These are phyloP conservation scores for Colletotrichum chlorophyti DNA, from an alignment of 2,329 filamentous ascomycete genomes.

Conservation along the genomic window DNA sequence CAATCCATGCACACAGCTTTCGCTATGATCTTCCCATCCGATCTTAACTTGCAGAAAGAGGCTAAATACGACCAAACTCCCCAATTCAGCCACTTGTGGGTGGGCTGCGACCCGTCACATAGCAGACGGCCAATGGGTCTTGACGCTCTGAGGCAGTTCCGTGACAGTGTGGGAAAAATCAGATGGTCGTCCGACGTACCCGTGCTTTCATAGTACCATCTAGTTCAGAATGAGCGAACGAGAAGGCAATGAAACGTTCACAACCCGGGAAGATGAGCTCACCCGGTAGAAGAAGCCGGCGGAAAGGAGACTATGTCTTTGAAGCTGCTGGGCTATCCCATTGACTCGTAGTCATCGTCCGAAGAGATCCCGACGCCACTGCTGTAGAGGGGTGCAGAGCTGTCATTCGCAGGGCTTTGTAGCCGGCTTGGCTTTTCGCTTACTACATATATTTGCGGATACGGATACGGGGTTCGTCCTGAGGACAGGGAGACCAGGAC, in stretches of 20 bases:
- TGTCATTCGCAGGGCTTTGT: background rate
- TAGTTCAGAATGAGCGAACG: background rate
- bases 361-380: too few species aligned
- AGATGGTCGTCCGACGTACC: conserved; percentile 23
- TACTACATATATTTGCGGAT: conserved; percentile 6
- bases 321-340: too few species aligned
- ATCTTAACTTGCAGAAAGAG: background rate
- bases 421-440: background rate
- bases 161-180: conserved; percentile 16
- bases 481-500: conserved; percentile 4
- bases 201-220: background rate
- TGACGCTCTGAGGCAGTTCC: conserved; percentile 26
- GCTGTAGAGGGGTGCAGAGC: too few species aligned
- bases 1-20: background rate
- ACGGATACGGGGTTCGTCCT: conserved; percentile 28
- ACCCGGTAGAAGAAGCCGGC: background rate
- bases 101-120: conserved; percentile 9
- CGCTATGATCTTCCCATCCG: background rate
- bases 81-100: conserved; percentile 18
- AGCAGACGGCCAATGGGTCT: conserved; percentile 1
- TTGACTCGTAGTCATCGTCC: conserved; percentile 5
- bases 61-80: background rate
- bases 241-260: background rate
- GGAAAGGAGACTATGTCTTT: background rate
- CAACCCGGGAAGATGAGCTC: background rate